A percentile compares a stretch with the other conserved stretches of the same genome.
phyloP scores from a whole-genome alignment of 345 rosid species.

The Odontarrhena argentea region DNA sequence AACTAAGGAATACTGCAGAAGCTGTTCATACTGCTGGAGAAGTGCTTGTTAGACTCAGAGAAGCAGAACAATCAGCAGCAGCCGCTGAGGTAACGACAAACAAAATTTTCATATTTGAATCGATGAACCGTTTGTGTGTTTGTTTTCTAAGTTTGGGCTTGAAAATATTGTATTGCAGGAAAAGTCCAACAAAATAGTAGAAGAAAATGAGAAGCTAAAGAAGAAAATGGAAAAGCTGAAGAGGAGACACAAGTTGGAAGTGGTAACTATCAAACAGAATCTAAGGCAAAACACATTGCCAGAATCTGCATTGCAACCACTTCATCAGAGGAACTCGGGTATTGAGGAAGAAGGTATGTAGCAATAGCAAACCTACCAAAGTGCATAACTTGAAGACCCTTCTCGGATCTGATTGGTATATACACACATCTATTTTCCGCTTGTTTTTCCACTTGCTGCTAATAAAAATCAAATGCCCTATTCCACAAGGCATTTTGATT shows the following conservation, averaged over 20 bases:
- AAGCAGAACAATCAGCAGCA: constrained; percentile 85
- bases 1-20: constrained; percentile 92
- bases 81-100: constrained; percentile 65
- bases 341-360: constrained; percentile 36
- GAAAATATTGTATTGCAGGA: constrained; percentile 53
- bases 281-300: constrained; percentile 83
- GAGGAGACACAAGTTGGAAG: constrained; percentile 91
- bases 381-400: constrained; percentile 36
- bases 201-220: constrained; percentile 84
- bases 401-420: constrained; percentile 35
- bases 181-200: constrained; percentile 48
- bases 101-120: not conserved
- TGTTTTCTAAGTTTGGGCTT: constrained; percentile 21
- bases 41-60: constrained; percentile 85
- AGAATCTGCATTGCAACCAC: constrained; percentile 72
- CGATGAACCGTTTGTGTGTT: not conserved
- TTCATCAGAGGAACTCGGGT: constrained; percentile 51
- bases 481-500: constrained; percentile 32
- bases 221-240: constrained; percentile 86
- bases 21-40: constrained; percentile 99
- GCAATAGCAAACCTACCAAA: constrained; percentile 21
- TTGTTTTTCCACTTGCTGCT: constrained; percentile 22
- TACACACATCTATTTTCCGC: not conserved
- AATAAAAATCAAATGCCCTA: constrained; percentile 28
- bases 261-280: constrained; percentile 80